A percentile compares a stretch with the other conserved stretches of the same genome.
phyloP scores from a whole-genome alignment of 1,284 basidiomycete genomes.

The Trichosporon sp. region DNA sequence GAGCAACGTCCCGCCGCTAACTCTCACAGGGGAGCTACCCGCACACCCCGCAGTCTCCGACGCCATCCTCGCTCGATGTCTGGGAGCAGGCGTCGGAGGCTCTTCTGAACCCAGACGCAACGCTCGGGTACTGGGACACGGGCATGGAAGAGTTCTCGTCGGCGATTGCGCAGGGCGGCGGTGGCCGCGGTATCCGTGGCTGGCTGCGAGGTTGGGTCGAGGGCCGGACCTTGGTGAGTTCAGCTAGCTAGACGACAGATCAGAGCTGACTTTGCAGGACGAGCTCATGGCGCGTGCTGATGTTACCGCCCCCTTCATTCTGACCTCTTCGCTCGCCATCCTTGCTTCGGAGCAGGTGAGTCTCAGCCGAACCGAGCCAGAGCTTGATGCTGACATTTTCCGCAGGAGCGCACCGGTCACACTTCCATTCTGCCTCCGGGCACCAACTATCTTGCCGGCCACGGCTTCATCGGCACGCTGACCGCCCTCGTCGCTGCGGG shows the following conservation, averaged over 20 bases:
- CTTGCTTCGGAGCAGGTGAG: conserved; percentile 42
- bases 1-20: neutral
- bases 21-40: conserved; percentile 43
- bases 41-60: conserved; percentile 43
- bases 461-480: conserved; percentile 46
- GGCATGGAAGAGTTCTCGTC: conserved; percentile 41
- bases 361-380: neutral
- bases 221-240: conserved; percentile 39
- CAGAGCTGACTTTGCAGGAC: conserved; percentile 26
- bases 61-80: conserved; percentile 36
- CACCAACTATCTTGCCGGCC: conserved; percentile 43
- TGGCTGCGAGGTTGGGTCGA: conserved; percentile 47
- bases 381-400: neutral
- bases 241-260: conserved; percentile 7
- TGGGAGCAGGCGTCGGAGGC: conserved; percentile 47
- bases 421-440: conserved; percentile 33
- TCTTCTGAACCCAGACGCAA: conserved; percentile 37
- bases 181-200: conserved; percentile 28
- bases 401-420: conserved; percentile 31
- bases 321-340: conserved; percentile 45
- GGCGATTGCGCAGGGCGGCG: conserved; percentile 22
- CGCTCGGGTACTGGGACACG: conserved; percentile 39
- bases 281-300: conserved; percentile 45
- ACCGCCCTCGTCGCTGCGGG: conserved; percentile 44
- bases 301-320: conserved; percentile 45